Base-by-base conservation (phyloP, 371 early-diverging fungal species). In the Ecytonucleospora hepatopenaei region DNA sequence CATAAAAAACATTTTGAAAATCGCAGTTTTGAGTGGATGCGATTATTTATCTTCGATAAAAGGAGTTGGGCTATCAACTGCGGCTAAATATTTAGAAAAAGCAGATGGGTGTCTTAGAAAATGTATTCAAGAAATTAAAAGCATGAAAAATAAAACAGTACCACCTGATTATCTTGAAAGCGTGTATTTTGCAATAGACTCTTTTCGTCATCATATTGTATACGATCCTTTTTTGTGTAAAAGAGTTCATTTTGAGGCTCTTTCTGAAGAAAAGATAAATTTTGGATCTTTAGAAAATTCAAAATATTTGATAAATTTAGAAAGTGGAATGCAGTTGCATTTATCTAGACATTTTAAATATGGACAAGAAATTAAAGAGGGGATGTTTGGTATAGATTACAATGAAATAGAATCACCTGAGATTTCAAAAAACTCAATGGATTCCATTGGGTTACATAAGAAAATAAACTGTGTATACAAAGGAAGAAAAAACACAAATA, bases 21-120 rank as follows among this genome's bases (percentile, higher is more conserved):
- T 92, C 86, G 89, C 91, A 66, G 90, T 94, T 35, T 71, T 96
- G 23, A 85, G 90, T 1, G 97, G 97, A 8, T 96, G 97, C 76
- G 97, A 96, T 71, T 96, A 96, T 69, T 75, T 90, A 19, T 82
- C 85, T 0, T 86, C 86, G 0, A 81, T 90, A 2, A 85, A 84
- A 1, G 88, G 90, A 1, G 83, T 96, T 48, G 95, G 94, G 0
- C 71, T 94, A 35, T 87, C 86, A 71, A 88, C 82, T 28, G 90
- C 94, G 0, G 76, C 86, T 66, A 82, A 83, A 21, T 81, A 84
- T 17, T 65, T 90, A 0, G 72, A 79, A 48, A 74, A 80, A n/a
- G n/a, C n/a, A 46, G 53, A 60, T 21, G 51, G 47, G n/a, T 65
- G 35, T 24, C 35, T 78, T 0, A 59, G 69, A 46, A 51, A 47